phyloP scores from a whole-genome alignment of 2,329 filamentous ascomycete genomes.

The Claviceps fusiformis region DNA sequence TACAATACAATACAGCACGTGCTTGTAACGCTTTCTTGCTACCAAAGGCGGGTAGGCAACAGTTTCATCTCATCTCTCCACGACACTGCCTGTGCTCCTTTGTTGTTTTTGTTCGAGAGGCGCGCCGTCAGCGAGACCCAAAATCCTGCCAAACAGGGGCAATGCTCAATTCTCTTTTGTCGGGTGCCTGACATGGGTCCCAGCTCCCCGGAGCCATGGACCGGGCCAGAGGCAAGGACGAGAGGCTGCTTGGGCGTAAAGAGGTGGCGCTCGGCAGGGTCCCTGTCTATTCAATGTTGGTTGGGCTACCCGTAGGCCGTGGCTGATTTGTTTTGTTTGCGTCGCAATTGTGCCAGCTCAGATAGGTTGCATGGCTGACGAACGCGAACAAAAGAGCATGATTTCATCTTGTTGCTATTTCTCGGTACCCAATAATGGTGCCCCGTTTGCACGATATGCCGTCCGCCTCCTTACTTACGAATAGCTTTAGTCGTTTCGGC shows the following conservation, averaged over 20 bases:
- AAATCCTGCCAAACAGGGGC: conserved; percentile 3
- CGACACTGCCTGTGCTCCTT: background rate
- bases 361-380: background rate
- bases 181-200: conserved; percentile 7
- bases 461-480: background rate
- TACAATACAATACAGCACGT: background rate
- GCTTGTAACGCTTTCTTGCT: background rate
- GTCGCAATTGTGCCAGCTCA: conserved; percentile 1
- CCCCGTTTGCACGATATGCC: background rate
- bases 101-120: background rate
- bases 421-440: background rate
- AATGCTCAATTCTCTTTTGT: conserved; percentile 2
- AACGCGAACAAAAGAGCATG: background rate
- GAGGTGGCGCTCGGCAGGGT: conserved; percentile 3
- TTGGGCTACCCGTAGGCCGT: background rate
- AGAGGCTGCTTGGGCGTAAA: background rate
- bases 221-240: conserved; percentile 4
- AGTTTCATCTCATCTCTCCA: background rate
- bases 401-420: background rate
- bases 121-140: background rate
- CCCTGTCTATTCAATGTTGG: background rate
- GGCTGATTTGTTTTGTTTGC: background rate
- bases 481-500: background rate
- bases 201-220: conserved; percentile 6
- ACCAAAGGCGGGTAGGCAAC: background rate